Conservation (phyloP, 163 green algal species). For the Trebouxia gelatinosa region DNA sequence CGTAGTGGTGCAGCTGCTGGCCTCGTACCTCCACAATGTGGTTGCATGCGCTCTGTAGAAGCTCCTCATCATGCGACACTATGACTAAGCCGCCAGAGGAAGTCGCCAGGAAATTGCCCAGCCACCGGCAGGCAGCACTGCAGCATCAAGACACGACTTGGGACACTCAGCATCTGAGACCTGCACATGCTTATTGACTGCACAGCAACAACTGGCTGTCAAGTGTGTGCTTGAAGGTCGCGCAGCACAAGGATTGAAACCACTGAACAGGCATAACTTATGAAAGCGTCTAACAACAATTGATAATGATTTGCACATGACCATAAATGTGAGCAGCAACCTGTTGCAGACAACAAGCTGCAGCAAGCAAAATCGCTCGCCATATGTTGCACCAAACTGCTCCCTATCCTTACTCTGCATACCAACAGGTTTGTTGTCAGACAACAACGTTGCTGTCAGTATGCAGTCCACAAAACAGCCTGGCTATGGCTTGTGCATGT, state of each 20-base stretch:
- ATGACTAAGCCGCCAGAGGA: slow-evolving; percentile 56
- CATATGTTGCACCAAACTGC: slow-evolving; percentile 13
- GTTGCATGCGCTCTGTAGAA: slow-evolving; percentile 63
- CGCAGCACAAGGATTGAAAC: too few species aligned
- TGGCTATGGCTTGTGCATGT: too few species aligned
- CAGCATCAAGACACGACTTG: not conserved
- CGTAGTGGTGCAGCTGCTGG: slow-evolving; percentile 64
- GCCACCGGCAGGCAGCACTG: slow-evolving; percentile 49
- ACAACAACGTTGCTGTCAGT: not conserved
- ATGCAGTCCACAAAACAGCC: not conserved
- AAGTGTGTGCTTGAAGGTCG: too few species aligned
- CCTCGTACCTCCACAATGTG: slow-evolving; percentile 69
- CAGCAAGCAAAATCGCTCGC: slow-evolving; percentile 17
- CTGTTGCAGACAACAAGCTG: slow-evolving; percentile 16
- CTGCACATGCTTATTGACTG: too few species aligned
- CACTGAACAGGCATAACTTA: too few species aligned
- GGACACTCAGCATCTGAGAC: too few species aligned
- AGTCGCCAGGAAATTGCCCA: slow-evolving; percentile 57
- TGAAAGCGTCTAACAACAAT: too few species aligned
- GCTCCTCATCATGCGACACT: slow-evolving; percentile 75
- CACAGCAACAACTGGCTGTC: too few species aligned
- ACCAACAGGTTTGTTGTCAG: not conserved
- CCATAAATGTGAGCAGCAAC: too few species aligned
- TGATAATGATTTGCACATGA: too few species aligned
- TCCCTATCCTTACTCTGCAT: slow-evolving; percentile 21